Evolutionary conservation across 805 yeast genomes (phyloP).

Genomic region (Ogataea trehaloabstinens): DNA sequence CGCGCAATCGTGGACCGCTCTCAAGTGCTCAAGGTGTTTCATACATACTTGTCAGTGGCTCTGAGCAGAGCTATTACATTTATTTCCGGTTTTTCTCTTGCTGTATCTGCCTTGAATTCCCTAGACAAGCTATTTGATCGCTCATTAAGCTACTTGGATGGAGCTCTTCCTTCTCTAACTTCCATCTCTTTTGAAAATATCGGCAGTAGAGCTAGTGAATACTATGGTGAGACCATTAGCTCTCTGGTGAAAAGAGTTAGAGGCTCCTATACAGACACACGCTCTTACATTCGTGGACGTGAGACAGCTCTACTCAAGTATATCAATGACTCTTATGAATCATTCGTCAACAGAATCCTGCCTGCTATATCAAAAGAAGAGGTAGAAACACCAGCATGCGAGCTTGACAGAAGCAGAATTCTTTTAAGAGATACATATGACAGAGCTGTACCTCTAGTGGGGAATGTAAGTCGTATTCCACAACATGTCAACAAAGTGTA

Average conservation of each 20-base stretch:
- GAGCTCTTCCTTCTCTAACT: slow-evolving; percentile 28
- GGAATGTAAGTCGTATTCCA: slow-evolving; percentile 27
- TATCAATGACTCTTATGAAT: slow-evolving; percentile 31
- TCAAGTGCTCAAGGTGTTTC: slow-evolving; percentile 17
- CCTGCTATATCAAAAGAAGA: slow-evolving; percentile 20
- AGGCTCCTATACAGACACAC: slow-evolving; percentile 11
- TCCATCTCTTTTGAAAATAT: slow-evolving; percentile 20
- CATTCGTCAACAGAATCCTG: slow-evolving; percentile 24
- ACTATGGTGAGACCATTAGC: slow-evolving; percentile 12
- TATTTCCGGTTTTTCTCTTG: slow-evolving; percentile 17
- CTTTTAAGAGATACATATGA: slow-evolving; percentile 27
- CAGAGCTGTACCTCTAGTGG: slow-evolving; percentile 29
- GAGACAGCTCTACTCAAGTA: slow-evolving; percentile 28
- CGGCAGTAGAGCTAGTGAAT: slow-evolving; percentile 5
- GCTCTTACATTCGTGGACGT: slow-evolving; percentile 10
- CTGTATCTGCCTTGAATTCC: slow-evolving; percentile 18
- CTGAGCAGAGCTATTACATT: slow-evolving; percentile 11
- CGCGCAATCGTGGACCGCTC: slow-evolving; percentile 14
- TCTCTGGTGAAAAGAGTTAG: slow-evolving; percentile 11
- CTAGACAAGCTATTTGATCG: slow-evolving; percentile 25
- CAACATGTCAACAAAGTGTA: slow-evolving; percentile 33
- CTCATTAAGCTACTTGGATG: slow-evolving; percentile 28
- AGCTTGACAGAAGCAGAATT: slow-evolving; percentile 26
- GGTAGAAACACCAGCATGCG: slow-evolving; percentile 12
- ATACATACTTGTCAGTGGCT: slow-evolving; percentile 15